Base-by-base conservation (phyloP, 176 grass and related monocot species). In the Oropetium thomaeum region DNA sequence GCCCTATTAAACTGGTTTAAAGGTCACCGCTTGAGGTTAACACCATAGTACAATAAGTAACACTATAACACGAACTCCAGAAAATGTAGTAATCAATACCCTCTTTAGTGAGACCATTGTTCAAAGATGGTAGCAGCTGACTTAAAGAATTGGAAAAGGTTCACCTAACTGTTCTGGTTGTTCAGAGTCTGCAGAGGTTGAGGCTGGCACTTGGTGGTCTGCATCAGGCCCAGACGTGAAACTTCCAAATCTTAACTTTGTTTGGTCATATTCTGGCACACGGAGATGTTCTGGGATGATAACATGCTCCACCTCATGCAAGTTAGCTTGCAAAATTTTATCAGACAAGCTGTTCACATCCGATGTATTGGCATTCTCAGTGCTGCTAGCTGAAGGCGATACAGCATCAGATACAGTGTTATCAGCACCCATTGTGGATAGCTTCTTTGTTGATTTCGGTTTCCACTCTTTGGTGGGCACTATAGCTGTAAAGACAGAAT, bases 201-300 rank as follows among this genome's bases (percentile, higher is more conserved):
- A 85, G 9, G 44, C 27, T 1, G 20, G 53, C 58, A 59, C 65
- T 26, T 82, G 73, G 15, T 82, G 73, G 15, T 80, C 80, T 27
- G 70, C 62, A 47, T 90, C 81, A 68, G 72, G 80, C 5, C 54
- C 91, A 76, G 74, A 67, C 29, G 61, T 81, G 37, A 93, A 93
- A 87, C 91, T 93, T 71, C 91, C 91, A 85, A 93, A 93, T 49
- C 78, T 90, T 67, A 93, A 81, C 31, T 62, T 67, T 52, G 84
- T 84, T 72, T 77, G 82, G 58, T 93, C 91, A 22, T 74, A 85
- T 33, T 90, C 87, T 45, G 91, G 82, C 32, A 93, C 85, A 64
- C 78, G 91, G 20, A 93, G 85, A 82, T 93, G 91, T 69, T 83
- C 78, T 11, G 91, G 91, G 62, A 93, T 93, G 75, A 90, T 90